A percentile compares a stretch with the other conserved stretches of the same genome.
Conservation (phyloP, 2,329 filamentous ascomycete genomes). For the Periconia digitata region DNA sequence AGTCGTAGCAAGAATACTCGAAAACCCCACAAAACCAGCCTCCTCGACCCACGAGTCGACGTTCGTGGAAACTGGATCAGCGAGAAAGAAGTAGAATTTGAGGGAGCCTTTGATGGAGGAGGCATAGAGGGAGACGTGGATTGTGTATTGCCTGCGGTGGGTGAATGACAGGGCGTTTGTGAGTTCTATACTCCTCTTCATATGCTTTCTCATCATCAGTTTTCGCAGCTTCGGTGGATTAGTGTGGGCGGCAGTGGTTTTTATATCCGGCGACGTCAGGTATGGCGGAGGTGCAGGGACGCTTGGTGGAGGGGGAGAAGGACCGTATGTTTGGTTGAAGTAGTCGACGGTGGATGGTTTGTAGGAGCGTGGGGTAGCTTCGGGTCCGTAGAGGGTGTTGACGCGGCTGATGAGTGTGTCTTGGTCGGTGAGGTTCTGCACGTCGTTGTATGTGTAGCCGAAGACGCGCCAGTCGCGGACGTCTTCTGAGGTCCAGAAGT, state of each 20-base stretch:
- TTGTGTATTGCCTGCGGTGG: conserved; percentile 59
- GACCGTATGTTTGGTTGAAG: background rate
- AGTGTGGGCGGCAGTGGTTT: background rate
- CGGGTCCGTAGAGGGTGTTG: conserved; percentile 62
- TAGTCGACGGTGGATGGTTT: background rate
- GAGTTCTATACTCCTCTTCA: conserved; percentile 33
- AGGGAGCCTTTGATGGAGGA: conserved; percentile 64
- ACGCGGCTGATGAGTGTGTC: conserved; percentile 53
- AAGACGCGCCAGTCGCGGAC: conserved; percentile 63
- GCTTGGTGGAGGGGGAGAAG: background rate
- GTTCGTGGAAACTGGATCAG: conserved; percentile 43
- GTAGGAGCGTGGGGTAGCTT: conserved; percentile 7
- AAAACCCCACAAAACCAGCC: conserved; percentile 62
- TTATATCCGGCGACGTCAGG: background rate
- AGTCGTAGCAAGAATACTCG: conserved; percentile 49
- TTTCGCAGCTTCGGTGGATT: background rate
- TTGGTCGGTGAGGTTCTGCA: conserved; percentile 36
- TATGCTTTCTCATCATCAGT: background rate
- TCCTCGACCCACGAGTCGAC: conserved; percentile 53
- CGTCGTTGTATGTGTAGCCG: conserved; percentile 75
- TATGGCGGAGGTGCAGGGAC: background rate
- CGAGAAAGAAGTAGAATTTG: conserved; percentile 69
- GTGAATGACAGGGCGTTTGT: conserved; percentile 2
- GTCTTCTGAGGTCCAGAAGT: conserved; percentile 68
- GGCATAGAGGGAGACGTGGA: conserved; percentile 65